A percentile compares a stretch with the other conserved stretches of the same genome.
These are phyloP conservation scores for Tinospora cordifolia DNA, from an alignment of 164 flowering plant genomes.

Conservation along the genomic window DNA sequence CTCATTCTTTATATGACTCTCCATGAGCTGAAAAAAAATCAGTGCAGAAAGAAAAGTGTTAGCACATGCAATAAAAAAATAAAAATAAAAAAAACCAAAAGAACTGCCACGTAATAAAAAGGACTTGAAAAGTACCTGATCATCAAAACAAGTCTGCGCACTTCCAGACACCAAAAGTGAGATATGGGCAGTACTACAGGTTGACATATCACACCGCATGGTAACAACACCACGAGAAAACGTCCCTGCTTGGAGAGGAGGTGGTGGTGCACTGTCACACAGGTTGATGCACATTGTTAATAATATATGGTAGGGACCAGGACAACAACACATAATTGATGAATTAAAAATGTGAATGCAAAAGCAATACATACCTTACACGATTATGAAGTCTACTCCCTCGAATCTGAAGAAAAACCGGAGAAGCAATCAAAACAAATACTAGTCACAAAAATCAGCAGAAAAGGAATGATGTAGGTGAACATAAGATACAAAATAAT, in stretches of 20 bases:
- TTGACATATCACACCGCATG: constrained; percentile 95
- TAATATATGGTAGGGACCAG: not conserved
- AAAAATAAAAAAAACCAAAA: not conserved
- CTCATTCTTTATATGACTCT: constrained; percentile 80
- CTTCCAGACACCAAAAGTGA: constrained; percentile 87
- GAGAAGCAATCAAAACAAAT: constrained; percentile 1
- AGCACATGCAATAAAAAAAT: not conserved
- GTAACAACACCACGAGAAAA: constrained; percentile 97
- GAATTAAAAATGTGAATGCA: not conserved
- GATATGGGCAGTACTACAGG: constrained; percentile 78
- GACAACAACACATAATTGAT: not conserved
- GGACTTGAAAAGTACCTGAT: constrained; percentile 43
- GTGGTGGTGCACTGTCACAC: constrained; percentile 79
- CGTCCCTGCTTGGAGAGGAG: constrained; percentile 91
- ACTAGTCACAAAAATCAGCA: not conserved
- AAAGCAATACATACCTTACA: constrained; percentile 46
- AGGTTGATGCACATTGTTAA: not conserved
- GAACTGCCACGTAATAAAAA: not conserved
- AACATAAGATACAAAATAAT: too few relatives aligned
- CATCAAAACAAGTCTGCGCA: constrained; percentile 88
- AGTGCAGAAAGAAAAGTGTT: not conserved
- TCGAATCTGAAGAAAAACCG: constrained; percentile 56
- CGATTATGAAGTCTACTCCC: constrained; percentile 86
- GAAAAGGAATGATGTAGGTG: too few relatives aligned
- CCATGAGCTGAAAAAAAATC: constrained; percentile 51